A percentile compares a stretch with the other conserved stretches of the same genome.
Conservation (phyloP, 164 flowering plant species). For the Tetrastigma voinierianum region DNA sequence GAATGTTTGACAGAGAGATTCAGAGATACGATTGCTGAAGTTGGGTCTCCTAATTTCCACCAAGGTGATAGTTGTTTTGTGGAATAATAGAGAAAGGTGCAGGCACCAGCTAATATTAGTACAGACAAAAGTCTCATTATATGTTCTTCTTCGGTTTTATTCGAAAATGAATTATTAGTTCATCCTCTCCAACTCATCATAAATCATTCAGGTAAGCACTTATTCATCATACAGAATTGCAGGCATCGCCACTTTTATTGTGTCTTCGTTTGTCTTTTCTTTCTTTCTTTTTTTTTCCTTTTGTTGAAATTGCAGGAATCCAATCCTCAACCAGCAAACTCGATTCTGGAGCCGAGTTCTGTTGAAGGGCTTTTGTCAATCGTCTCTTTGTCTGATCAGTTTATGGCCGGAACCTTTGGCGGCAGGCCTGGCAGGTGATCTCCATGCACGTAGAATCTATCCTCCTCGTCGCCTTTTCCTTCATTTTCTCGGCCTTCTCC, state of each 20-base stretch:
- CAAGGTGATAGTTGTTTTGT: too few species aligned
- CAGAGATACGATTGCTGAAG: too few species aligned
- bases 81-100: too few species aligned
- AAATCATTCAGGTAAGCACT: constrained; percentile 1
- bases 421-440: constrained; percentile 92
- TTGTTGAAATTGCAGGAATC: constrained; percentile 15
- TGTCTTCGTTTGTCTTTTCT: neutral
- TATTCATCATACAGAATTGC: neutral
- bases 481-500: constrained; percentile 71
- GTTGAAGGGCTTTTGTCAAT: too few species aligned
- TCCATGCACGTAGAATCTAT: constrained; percentile 71
- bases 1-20: too few species aligned
- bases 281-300: too few species aligned
- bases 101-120: too few species aligned
- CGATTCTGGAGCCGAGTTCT: neutral
- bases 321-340: constrained; percentile 8
- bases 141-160: too few species aligned
- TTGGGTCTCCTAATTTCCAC: too few species aligned
- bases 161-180: too few species aligned
- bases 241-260: constrained; percentile 16
- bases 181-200: neutral
- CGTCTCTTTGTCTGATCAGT: neutral
- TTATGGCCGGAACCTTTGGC: constrained; percentile 64
- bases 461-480: constrained; percentile 51
- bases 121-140: too few species aligned